Base-by-base conservation (phyloP, 163 green algal species). In the Chloromonas sp. region DNA sequence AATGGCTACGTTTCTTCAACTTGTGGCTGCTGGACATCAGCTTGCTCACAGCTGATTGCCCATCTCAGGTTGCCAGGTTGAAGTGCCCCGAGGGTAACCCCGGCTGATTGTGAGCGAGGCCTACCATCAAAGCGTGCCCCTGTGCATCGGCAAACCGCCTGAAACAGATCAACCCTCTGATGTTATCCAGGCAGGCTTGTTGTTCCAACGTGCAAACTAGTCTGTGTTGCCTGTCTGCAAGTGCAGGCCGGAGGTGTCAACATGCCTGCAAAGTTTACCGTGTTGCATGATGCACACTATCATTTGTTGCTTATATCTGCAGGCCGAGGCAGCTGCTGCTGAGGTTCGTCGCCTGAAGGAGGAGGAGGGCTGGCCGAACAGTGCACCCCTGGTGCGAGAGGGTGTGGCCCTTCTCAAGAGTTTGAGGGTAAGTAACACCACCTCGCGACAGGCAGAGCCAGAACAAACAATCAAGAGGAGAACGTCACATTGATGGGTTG, bases 301-400 rank as follows among this genome's bases (percentile, higher is more conserved):
- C 36, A 36, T 36, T 36, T 36, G 14, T 79, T 57, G 13, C 5
- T 2, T 36, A 36, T 36, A 3, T 60, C 14, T 2, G 1, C 79
- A 82, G 79, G 79, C 59, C 5, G 58, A 14, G 1, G 79, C 58
- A 14, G 79, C 60, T 2, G 79, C 79, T 57, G 59, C 11, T 71
- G 79, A 3, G 2, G 79, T 82, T 11, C 79, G 79, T n/a, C 1
- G 3, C 1, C 79, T 82, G 1, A 82, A 82, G 79, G 79, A 82
- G 79, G 79, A 36, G 2, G 3, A 82, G 59, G 79, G 79, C 36
- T 36, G 59, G 3, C 2, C 59, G 2, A 82, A 82, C 13, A 71
- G 3, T 1, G 79, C 58, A 8, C 79, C 79, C 58, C 11, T 14
- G 3, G 79, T 82, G 1, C 11, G 58, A 60, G 58, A 61, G 58